Conservation (phyloP, 2,329 filamentous ascomycete species). For the Exophiala viscosa region DNA sequence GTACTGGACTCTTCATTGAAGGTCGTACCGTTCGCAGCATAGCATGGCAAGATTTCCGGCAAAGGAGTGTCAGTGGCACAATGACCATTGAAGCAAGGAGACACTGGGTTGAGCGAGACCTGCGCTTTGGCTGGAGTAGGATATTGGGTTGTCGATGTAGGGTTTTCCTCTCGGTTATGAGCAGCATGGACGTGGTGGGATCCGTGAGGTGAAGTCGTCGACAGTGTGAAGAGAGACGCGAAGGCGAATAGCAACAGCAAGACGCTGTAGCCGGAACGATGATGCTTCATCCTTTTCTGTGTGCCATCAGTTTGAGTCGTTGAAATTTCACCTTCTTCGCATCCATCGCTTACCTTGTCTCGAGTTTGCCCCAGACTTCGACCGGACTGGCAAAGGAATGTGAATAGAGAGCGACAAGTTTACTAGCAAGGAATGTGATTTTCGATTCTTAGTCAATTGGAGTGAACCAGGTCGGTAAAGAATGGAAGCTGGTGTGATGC, state of each 20-base stretch:
- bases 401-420: not conserved
- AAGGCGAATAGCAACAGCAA: constrained; percentile 17
- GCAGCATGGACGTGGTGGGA: constrained; percentile 1
- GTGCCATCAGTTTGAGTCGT: not conserved
- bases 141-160: constrained; percentile 9
- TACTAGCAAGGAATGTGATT: not conserved
- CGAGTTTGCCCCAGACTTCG: too few relatives aligned
- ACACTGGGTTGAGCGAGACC: constrained; percentile 5
- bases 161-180: constrained; percentile 13
- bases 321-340: not conserved
- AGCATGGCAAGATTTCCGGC: constrained; percentile 18
- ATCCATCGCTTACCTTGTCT: too few relatives aligned
- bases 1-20: constrained; percentile 11
- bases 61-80: constrained; percentile 6
- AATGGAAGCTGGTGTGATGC: too few relatives aligned
- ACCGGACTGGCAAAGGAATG: not conserved
- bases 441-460: not conserved
- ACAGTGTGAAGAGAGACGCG: not conserved
- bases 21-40: constrained; percentile 27
- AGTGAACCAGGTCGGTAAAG: too few relatives aligned
- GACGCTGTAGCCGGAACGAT: constrained; percentile 12
- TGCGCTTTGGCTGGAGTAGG: constrained; percentile 7
- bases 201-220: constrained; percentile 5
- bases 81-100: constrained; percentile 7
- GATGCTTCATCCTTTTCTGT: constrained; percentile 7